Evolutionary conservation across 768 basidiomycete genomes (phyloP).

Genomic region (Butyriboletus loyo): DNA sequence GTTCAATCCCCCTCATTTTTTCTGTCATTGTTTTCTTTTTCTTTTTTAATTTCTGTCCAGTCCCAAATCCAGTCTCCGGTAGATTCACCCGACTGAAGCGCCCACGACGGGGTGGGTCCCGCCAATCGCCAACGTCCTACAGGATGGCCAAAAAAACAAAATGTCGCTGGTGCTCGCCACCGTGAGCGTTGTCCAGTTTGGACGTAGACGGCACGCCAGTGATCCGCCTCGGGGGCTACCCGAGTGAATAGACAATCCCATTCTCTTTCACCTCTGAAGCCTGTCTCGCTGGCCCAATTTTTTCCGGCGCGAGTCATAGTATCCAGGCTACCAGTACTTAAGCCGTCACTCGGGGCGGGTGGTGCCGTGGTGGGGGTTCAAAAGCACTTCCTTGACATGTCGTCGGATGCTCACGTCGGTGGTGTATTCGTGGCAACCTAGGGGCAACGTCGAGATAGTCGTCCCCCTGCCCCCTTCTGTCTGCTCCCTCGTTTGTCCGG

Average conservation of each 20-base stretch:
- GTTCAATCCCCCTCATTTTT: not conserved
- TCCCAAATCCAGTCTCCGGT: not conserved
- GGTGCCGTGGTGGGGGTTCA: not conserved
- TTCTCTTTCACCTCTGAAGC: not conserved
- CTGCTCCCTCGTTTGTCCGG: not conserved
- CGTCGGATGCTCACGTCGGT: not conserved
- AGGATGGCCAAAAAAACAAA: not conserved
- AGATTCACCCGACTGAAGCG: not conserved
- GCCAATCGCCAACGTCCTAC: not conserved
- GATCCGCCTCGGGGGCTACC: not conserved
- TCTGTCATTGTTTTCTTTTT: not conserved
- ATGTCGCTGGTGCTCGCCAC: not conserved
- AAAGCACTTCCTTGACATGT: too few species aligned
- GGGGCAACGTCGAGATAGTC: not conserved
- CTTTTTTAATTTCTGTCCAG: not conserved
- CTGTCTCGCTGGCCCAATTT: not conserved
- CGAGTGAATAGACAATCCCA: not conserved
- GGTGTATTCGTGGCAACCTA: not conserved
- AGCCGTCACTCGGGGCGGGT: not conserved
- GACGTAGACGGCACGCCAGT: not conserved
- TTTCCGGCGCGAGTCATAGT: not conserved
- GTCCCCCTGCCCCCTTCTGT: not conserved
- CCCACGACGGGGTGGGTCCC: not conserved
- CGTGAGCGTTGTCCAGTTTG: not conserved
- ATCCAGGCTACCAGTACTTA: not conserved